Percentiles rank a stretch among this genome's conserved stretches.
Conservation (phyloP, 2,329 filamentous ascomycete species). For the Penicillium olsonii region DNA sequence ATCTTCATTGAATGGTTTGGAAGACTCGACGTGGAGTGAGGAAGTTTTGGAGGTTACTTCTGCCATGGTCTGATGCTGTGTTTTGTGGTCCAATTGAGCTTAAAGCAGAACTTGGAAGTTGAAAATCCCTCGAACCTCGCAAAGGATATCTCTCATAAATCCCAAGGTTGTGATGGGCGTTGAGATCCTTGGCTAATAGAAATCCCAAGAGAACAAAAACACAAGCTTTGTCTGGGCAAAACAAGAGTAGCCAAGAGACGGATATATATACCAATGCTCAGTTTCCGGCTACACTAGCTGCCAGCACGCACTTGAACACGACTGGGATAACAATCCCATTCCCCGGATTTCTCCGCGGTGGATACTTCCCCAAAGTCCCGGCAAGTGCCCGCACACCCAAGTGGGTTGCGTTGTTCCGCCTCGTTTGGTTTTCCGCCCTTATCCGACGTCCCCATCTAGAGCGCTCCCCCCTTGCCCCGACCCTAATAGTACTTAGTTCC, state of each 20-base stretch:
- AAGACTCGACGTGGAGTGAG: conserved; percentile 9
- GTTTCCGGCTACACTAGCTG: not conserved
- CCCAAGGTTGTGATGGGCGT: not conserved
- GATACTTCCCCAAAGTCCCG: not conserved
- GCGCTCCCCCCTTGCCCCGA: conserved; percentile 4
- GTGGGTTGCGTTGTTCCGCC: not conserved
- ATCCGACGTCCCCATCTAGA: conserved; percentile 11
- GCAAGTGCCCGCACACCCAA: no score
- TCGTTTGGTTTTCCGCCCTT: not conserved
- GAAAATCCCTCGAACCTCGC: no score
- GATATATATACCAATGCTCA: not conserved
- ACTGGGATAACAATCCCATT: not conserved
- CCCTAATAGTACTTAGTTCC: not conserved
- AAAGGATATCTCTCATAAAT: not conserved
- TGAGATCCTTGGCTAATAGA: not conserved
- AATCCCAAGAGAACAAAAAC: not conserved
- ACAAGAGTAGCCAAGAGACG: not conserved
- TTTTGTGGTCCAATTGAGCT: not conserved
- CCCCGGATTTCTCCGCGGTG: not conserved
- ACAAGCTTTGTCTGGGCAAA: not conserved
- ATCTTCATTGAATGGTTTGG: not conserved
- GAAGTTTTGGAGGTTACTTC: conserved; percentile 7
- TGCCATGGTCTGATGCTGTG: conserved; percentile 1
- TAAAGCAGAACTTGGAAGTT: no score
- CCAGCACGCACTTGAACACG: no score